phyloP scores from a whole-genome alignment of 257 asterid genomes.

The Henckelia pumila region DNA sequence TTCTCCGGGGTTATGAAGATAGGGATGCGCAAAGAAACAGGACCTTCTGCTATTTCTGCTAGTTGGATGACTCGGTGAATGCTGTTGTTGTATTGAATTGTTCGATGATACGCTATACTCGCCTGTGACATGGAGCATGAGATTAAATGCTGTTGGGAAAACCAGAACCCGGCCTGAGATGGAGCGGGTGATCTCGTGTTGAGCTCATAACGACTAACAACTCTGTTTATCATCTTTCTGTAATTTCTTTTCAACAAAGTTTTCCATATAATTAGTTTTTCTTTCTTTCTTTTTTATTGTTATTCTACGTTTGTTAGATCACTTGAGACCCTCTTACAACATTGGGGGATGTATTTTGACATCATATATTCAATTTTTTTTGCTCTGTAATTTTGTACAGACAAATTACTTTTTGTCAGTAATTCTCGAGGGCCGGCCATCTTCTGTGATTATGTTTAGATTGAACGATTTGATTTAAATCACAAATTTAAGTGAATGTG shows the following conservation, averaged over 20 bases:
- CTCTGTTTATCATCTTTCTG: neutral
- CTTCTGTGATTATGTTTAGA: no score
- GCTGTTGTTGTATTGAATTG: neutral
- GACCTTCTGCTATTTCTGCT: neutral
- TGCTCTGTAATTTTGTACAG: neutral
- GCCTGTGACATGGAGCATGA: neutral
- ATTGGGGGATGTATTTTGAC: neutral
- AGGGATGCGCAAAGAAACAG: neutral
- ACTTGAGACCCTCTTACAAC: neutral
- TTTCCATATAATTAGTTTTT: neutral
- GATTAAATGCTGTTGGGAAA: neutral
- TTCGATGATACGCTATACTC: no score
- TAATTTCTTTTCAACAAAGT: neutral
- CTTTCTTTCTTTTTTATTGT: neutral
- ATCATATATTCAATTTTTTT: neutral
- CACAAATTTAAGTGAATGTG: no score
- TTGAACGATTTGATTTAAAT: no score
- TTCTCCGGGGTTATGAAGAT: neutral
- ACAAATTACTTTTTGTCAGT: no score
- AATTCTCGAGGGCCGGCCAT: no score
- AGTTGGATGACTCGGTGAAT: neutral
- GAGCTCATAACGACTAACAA: neutral
- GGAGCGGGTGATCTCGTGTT: neutral
- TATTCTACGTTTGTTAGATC: neutral
- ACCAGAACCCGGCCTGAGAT: neutral